phyloP scores from a whole-genome alignment of 306 rosid species.

The Canavalia gladiata region DNA sequence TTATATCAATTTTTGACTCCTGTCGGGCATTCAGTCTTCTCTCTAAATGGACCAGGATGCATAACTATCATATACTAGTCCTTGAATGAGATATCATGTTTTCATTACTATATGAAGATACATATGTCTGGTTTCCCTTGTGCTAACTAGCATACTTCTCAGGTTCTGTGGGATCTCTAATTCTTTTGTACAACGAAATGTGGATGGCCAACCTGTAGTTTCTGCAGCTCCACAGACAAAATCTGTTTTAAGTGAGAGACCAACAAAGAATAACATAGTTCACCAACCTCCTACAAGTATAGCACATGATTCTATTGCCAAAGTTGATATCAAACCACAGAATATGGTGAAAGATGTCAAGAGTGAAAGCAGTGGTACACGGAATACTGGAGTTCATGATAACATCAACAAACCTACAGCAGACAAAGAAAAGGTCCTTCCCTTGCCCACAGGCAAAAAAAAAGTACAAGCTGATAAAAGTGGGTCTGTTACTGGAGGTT shows the following conservation, averaged over 20 bases:
- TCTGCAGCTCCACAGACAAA: slow-evolving; percentile 56
- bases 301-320: slow-evolving; percentile 53
- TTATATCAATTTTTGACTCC: slow-evolving; percentile 16
- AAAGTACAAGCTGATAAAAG: slow-evolving; percentile 71
- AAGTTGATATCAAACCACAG: slow-evolving; percentile 55
- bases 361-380: slow-evolving; percentile 63
- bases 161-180: slow-evolving; percentile 90
- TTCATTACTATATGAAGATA: slow-evolving; percentile 5
- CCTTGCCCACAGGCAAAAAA: slow-evolving; percentile 70
- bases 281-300: slow-evolving; percentile 52
- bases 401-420: slow-evolving; percentile 62
- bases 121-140: slow-evolving; percentile 31
- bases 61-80: background rate
- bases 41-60: background rate
- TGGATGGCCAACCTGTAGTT: slow-evolving; percentile 57
- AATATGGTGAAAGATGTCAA: slow-evolving; percentile 68
- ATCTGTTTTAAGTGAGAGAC: slow-evolving; percentile 51
- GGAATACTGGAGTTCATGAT: slow-evolving; percentile 54
- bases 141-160: slow-evolving; percentile 47
- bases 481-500: slow-evolving; percentile 72
- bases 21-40: background rate
- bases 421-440: slow-evolving; percentile 61
- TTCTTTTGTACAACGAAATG: slow-evolving; percentile 69
- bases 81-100: slow-evolving; percentile 8
- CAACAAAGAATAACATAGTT: slow-evolving; percentile 49